These are phyloP conservation scores for Diplosphaera chodatii DNA, from an alignment of 139 green algal species.

Conservation along the genomic window DNA sequence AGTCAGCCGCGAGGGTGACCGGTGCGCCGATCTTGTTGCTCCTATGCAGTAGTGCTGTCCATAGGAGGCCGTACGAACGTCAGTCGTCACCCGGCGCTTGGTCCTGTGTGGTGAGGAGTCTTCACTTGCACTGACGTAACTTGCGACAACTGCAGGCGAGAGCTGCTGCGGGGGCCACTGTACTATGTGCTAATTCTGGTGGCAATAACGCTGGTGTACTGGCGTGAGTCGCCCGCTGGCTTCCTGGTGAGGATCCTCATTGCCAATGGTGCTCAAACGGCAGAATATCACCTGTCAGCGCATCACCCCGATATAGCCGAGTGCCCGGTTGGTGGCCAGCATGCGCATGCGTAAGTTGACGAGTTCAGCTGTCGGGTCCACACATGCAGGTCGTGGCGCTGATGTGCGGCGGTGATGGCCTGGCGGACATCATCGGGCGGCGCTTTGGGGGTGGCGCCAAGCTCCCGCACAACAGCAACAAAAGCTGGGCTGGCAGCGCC, in stretches of 20 bases:
- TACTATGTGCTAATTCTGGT: constrained; percentile 81
- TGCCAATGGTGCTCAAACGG: too few species aligned
- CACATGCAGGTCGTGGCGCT: constrained; percentile 36
- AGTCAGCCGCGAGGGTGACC: constrained; percentile 63
- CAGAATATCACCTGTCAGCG: too few species aligned
- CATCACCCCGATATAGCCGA: too few species aligned
- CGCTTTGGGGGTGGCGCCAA: constrained; percentile 42
- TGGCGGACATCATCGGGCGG: constrained; percentile 91
- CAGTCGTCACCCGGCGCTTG: too few species aligned
- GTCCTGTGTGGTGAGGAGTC: too few species aligned
- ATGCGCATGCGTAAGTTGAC: too few species aligned
- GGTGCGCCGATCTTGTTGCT: constrained; percentile 4
- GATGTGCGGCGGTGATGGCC: constrained; percentile 88
- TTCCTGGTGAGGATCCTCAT: constrained; percentile 19
- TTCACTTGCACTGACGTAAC: too few species aligned
- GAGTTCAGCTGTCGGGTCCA: too few species aligned
- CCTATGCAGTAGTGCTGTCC: too few species aligned
- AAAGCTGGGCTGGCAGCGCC: constrained; percentile 79
- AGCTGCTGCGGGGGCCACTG: constrained; percentile 71
- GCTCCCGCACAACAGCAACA: constrained; percentile 81
- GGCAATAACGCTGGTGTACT: constrained; percentile 62
- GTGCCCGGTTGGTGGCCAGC: too few species aligned
- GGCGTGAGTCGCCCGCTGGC: constrained; percentile 55
- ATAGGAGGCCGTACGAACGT: too few species aligned
- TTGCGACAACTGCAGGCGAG: constrained; percentile 5